phyloP scores from a whole-genome alignment of 2,329 filamentous ascomycete species.

The Sarocladiaceae sp. region DNA sequence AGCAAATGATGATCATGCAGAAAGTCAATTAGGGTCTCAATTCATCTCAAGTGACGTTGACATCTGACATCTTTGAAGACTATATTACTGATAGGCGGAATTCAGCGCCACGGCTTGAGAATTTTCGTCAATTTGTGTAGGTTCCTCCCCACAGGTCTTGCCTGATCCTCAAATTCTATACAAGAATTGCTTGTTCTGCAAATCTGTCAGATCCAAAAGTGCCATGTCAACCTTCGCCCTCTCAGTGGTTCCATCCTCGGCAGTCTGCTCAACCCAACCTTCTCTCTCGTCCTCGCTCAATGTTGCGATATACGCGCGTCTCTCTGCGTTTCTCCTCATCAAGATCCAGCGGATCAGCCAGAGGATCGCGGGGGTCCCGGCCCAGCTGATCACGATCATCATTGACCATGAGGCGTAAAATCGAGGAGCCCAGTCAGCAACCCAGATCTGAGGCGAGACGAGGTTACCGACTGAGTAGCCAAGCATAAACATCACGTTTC shows the following conservation, averaged over 20 bases:
- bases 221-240: background rate
- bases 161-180: slow-evolving; percentile 1
- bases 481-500: slow-evolving; percentile 24
- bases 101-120: no score
- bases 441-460: slow-evolving; percentile 21
- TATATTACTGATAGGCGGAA: no score
- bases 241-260: background rate
- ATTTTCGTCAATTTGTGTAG: no score
- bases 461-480: slow-evolving; percentile 31
- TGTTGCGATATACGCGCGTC: background rate
- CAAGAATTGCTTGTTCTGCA: slow-evolving; percentile 2
- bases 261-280: background rate
- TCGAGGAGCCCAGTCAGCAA: slow-evolving; percentile 19
- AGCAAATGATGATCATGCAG: no score
- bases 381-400: slow-evolving; percentile 26
- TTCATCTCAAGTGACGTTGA: no score
- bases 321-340: background rate
- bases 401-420: slow-evolving; percentile 22
- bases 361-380: slow-evolving; percentile 19
- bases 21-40: no score
- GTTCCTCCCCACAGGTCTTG: no score
- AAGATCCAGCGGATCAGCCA: background rate
- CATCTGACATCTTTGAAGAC: no score
- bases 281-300: slow-evolving; percentile 9
- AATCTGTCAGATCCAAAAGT: background rate